phyloP scores from a whole-genome alignment of 2,329 filamentous ascomycete genomes.

The Drechslerella dactyloides region DNA sequence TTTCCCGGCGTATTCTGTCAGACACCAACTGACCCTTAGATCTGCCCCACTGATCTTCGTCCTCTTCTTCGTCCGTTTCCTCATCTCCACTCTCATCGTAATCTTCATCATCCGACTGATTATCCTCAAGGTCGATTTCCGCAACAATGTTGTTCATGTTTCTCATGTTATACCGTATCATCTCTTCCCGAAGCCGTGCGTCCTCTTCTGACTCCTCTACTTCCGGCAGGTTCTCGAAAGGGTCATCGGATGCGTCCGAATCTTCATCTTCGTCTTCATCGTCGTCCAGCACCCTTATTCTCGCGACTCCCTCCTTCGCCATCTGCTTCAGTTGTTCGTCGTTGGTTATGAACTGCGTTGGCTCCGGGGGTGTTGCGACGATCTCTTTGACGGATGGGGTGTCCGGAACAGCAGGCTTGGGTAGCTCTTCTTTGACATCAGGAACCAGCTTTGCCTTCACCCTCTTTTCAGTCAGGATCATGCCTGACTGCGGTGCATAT shows the following conservation, averaged over 20 bases:
- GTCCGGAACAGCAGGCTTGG: constrained; percentile 11
- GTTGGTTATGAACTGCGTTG: constrained; percentile 6
- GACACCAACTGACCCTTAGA: constrained; percentile 61
- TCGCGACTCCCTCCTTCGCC: constrained; percentile 33
- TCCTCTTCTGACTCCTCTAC: constrained; percentile 80
- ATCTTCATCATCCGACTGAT: constrained; percentile 61
- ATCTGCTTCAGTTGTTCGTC: constrained; percentile 15
- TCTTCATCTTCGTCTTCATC: constrained; percentile 25
- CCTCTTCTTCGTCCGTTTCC: constrained; percentile 66
- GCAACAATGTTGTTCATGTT: constrained; percentile 92
- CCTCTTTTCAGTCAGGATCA: constrained; percentile 40
- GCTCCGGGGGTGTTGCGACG: constrained; percentile 8
- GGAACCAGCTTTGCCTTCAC: constrained; percentile 41
- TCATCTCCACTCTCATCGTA: constrained; percentile 61
- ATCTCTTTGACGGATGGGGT: constrained; percentile 26
- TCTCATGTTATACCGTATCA: constrained; percentile 86
- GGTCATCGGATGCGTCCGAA: constrained; percentile 66
- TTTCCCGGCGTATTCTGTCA: constrained; percentile 36
- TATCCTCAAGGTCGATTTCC: constrained; percentile 78
- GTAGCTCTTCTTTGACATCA: constrained; percentile 36
- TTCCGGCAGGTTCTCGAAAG: constrained; percentile 29
- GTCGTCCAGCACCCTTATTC: constrained; percentile 37
- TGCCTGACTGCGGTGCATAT: constrained; percentile 40
- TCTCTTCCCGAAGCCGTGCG: constrained; percentile 78
- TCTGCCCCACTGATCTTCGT: constrained; percentile 78